phyloP scores from a whole-genome alignment of 2,329 filamentous ascomycete genomes.

The Paecilomyces niveus region DNA sequence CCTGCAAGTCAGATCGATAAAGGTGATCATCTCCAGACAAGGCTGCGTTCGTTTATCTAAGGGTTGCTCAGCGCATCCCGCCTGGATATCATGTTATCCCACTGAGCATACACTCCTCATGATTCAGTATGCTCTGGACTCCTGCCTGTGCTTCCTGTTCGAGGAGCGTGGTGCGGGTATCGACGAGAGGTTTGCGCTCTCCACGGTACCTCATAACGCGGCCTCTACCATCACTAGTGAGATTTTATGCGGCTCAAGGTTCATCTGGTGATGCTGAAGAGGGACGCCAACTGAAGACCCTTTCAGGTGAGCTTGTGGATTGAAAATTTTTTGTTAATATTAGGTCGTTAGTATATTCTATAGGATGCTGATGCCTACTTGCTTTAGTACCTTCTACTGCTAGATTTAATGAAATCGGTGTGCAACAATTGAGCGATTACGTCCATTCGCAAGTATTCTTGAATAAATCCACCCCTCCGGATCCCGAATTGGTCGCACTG shows the following conservation, averaged over 20 bases:
- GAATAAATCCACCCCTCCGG: constrained; percentile 44
- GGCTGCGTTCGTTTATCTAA: neutral
- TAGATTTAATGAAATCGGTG: constrained; percentile 85
- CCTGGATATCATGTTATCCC: constrained; percentile 15
- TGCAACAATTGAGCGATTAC: constrained; percentile 84
- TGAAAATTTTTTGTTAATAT: neutral
- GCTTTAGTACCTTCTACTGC: constrained; percentile 42
- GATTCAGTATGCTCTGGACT: constrained; percentile 20
- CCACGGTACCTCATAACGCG: constrained; percentile 9
- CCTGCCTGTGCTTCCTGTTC: constrained; percentile 21
- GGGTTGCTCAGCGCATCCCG: neutral
- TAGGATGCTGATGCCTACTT: neutral
- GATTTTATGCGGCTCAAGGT: constrained; percentile 8
- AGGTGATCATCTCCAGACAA: neutral
- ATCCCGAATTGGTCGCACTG: constrained; percentile 67
- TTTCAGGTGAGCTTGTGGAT: constrained; percentile 18
- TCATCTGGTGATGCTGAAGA: constrained; percentile 6
- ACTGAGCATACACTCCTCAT: neutral
- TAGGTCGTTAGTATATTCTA: neutral
- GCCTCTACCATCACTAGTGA: constrained; percentile 8
- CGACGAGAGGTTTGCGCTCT: constrained; percentile 17
- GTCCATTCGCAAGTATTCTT: constrained; percentile 80
- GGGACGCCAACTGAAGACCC: constrained; percentile 10
- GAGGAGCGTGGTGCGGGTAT: constrained; percentile 21
- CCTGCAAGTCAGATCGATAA: neutral